phyloP scores from a whole-genome alignment of 208 protist genomes.

The Leishmania mexicana region DNA sequence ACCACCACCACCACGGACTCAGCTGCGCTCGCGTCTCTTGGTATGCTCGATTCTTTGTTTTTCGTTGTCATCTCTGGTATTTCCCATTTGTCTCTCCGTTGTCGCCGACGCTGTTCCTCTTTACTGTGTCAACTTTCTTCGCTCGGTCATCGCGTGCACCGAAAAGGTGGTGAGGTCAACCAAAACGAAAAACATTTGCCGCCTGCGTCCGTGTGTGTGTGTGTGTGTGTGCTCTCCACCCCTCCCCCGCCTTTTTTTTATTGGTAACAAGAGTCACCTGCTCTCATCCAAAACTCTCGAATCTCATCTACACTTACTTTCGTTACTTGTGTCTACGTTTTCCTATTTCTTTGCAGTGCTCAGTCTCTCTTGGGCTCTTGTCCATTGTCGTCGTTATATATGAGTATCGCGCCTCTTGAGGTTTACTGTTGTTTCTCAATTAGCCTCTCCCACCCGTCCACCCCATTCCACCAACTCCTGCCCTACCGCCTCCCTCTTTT shows the following conservation, averaged over 20 bases:
- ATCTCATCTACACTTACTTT: neutral
- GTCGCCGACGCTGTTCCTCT: neutral
- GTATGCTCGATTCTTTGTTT: neutral
- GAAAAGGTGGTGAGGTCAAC: neutral
- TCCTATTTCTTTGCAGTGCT: conserved; percentile 3
- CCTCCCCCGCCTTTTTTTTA: neutral
- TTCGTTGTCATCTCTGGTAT: neutral
- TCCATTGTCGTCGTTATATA: neutral
- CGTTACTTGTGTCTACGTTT: conserved; percentile 9
- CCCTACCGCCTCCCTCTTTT: conserved; percentile 10
- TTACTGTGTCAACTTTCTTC: neutral
- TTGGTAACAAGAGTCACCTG: neutral
- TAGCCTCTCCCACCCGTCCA: neutral
- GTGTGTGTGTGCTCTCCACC: neutral
- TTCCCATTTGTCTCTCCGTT: too few species aligned
- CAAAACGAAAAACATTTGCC: neutral
- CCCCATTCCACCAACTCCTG: neutral
- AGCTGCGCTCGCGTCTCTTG: neutral
- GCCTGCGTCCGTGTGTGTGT: neutral
- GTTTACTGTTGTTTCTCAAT: neutral
- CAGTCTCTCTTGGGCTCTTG: neutral
- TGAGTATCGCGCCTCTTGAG: neutral
- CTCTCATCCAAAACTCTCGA: neutral
- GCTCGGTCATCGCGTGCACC: neutral
- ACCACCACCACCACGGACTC: too few species aligned